Evolutionary conservation across 2,329 filamentous ascomycete species (phyloP).

Genomic region (Diaporthe caulivora): DNA sequence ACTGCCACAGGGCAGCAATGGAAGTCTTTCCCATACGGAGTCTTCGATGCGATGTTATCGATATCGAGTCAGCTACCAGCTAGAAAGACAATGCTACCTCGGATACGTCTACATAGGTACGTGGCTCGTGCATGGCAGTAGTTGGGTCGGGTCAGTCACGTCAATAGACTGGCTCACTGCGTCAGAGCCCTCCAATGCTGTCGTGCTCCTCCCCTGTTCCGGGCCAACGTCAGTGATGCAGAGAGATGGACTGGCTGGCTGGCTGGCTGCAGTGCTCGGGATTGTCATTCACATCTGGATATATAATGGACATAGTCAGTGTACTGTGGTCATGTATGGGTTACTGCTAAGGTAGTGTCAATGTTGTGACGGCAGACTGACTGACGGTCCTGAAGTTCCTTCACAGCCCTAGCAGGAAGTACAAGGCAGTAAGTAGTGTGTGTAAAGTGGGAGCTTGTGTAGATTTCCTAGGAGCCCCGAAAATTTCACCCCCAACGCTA

Average conservation of each 20-base stretch:
- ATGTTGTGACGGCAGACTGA: no score
- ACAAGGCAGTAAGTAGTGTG: not conserved
- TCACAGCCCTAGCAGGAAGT: not conserved
- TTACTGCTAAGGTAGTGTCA: not conserved
- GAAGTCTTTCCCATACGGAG: not conserved
- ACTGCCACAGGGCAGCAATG: not conserved
- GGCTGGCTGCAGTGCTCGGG: not conserved
- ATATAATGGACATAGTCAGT: not conserved
- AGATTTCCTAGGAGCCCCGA: not conserved
- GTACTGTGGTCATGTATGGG: not conserved
- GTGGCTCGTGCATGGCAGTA: not conserved
- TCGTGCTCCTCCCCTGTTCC: not conserved
- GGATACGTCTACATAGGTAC: no score
- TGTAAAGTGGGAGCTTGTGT: not conserved
- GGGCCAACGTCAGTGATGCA: no score
- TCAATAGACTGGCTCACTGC: conserved; percentile 10
- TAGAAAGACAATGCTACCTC: not conserved
- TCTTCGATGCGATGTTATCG: not conserved
- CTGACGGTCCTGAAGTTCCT: not conserved
- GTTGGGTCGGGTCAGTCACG: not conserved
- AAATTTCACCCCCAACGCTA: not conserved
- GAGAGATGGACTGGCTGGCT: not conserved
- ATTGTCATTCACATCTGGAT: not conserved
- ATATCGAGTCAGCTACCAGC: not conserved
- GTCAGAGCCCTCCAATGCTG: not conserved